Conservation (phyloP, 2,329 filamentous ascomycete genomes). For the Colletotrichum sp. region DNA sequence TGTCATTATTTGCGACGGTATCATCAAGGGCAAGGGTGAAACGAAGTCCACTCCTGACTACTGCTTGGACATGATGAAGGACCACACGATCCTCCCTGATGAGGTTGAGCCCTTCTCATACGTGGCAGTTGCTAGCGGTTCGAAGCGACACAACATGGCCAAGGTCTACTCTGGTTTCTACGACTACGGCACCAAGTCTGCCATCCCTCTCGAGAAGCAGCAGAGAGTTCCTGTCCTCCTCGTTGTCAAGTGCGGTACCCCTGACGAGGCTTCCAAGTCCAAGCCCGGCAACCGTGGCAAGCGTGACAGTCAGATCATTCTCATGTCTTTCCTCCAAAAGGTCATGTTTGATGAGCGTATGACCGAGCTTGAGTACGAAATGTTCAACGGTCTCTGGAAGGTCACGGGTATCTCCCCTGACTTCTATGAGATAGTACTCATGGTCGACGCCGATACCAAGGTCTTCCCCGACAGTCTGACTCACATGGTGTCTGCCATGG, state of each 20-base stretch:
- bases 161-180: conserved; percentile 99
- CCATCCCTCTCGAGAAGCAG: conserved; percentile 84
- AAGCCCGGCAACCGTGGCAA: conserved; percentile 98
- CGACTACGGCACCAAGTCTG: conserved; percentile 85
- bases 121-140: conserved; percentile 92
- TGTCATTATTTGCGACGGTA: conserved; percentile 93
- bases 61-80: conserved; percentile 91
- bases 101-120: conserved; percentile 93
- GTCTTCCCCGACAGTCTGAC: conserved; percentile 98
- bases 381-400: conserved; percentile 99
- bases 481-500: conserved; percentile 99
- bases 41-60: conserved; percentile 87
- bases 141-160: conserved; percentile 99
- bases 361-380: conserved; percentile 98
- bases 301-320: conserved; percentile 97
- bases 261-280: conserved; percentile 77
- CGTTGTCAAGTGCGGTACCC: conserved; percentile 94
- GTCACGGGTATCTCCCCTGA: conserved; percentile 98
- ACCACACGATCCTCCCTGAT: conserved; percentile 78
- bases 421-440: conserved; percentile 96
- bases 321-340: conserved; percentile 99
- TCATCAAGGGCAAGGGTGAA: conserved; percentile 97
- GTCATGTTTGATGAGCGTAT: conserved; percentile 99
- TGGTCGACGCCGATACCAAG: conserved; percentile 99
- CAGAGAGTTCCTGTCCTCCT: conserved; percentile 98